Percentiles rank a stretch among this genome's conserved stretches.
These are phyloP conservation scores for Suillus cothurnatus DNA, from an alignment of 768 basidiomycete genomes.

Conservation along the genomic window DNA sequence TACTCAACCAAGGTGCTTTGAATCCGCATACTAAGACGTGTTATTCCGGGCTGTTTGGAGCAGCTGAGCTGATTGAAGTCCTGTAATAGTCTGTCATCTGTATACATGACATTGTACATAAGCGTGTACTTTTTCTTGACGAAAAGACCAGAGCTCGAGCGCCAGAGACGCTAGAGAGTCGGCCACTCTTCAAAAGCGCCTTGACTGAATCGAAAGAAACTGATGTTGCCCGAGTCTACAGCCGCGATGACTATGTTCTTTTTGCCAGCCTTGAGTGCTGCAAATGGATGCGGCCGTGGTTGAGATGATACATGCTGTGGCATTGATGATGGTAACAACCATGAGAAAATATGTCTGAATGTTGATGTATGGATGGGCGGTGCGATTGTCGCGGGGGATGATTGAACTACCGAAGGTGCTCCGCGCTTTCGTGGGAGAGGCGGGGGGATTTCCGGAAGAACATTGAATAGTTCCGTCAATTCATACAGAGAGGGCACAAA, in stretches of 20 bases:
- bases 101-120: not conserved
- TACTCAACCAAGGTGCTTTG: not conserved
- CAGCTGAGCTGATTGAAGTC: not conserved
- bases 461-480: slow-evolving; percentile 69
- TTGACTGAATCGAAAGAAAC: slow-evolving; percentile 87
- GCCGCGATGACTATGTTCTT: slow-evolving; percentile 84
- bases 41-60: not conserved
- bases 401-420: slow-evolving; percentile 9
- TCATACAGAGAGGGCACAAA: slow-evolving; percentile 83
- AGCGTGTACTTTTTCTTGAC: not conserved
- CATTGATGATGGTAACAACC: slow-evolving; percentile 27
- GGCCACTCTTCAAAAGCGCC: slow-evolving; percentile 87
- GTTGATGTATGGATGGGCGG: not conserved
- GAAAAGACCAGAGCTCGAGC: not conserved
- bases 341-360: slow-evolving; percentile 22
- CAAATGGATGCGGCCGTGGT: slow-evolving; percentile 70
- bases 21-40: not conserved
- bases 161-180: slow-evolving; percentile 23
- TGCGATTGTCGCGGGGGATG: slow-evolving; percentile 10
- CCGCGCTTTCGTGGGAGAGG: slow-evolving; percentile 55
- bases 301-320: slow-evolving; percentile 29
- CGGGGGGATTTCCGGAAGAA: slow-evolving; percentile 62
- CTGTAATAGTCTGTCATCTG: not conserved
- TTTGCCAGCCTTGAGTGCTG: slow-evolving; percentile 79
- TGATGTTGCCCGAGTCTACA: slow-evolving; percentile 84